Base-by-base conservation (phyloP, 2,329 filamentous ascomycete species). In the Fusarium siculi region DNA sequence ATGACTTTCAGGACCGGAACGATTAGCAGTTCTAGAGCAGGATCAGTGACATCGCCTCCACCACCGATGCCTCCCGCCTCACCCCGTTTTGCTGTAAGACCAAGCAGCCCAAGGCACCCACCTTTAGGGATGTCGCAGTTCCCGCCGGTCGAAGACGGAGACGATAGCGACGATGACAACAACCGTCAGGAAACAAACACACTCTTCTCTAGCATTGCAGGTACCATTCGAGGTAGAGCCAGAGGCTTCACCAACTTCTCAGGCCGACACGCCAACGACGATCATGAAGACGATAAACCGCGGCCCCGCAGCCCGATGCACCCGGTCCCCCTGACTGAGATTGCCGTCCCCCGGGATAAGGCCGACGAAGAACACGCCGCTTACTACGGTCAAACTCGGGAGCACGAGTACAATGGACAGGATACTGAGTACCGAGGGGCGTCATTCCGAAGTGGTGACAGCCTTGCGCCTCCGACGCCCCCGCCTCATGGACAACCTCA, bases 81-180 rank as follows among this genome's bases (percentile, higher is more conserved):
- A 66, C 82, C 70, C 73, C 63, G 70, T 19, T 68, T 69, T 39
- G 55, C 57, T 34, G 61, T 70, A 28, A 65, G 63, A 32, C 74
- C 74, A 32, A 65, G 66, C 56, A 73, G 81, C 60, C 77, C 76
- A 10, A 73, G 73, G 46, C 80, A 82, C 54, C 77, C 83, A 25
- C 81, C 82, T 0, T 84, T 97, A 14, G 96, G 96, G 53, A 97
- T 97, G 93, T 93, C 94, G 1, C 90, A 90, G 40, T 93, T 97
- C 79, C 94, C 95, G 0, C 94, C 94, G 0, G 55, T 68, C 16
- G 75, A 78, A 14, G 88, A 91, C 15, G 88, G 92, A 25, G 90
- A 91, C 60, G 84, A 90, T 16, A 85, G 59, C 19, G 64, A 68
- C 57, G 64, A 68, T 39, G 88, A 89, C 25, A 68, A 87, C 43